Evolutionary conservation across 2,329 filamentous ascomycete genomes (phyloP), one percentile per base, ranked within the genome.

Genomic region (Epichloe elymi): DNA sequence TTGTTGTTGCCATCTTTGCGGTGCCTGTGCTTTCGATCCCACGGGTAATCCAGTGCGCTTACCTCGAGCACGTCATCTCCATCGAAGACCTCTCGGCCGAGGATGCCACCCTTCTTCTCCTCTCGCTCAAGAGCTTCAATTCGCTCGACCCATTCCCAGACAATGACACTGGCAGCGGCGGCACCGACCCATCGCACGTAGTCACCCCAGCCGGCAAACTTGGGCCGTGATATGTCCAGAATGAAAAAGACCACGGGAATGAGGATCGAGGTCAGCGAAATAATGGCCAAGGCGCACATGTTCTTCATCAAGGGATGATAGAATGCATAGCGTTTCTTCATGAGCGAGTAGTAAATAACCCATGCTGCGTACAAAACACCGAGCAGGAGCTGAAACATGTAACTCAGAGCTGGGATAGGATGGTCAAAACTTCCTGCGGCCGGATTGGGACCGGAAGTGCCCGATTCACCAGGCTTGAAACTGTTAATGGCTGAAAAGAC

Each of bases 171-270:
- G 30, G 90, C 90, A 1, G 89, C 89, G 0, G 90, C 89, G 1
- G 89, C 89, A 46, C 90, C 90, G n/a, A 95, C 90, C 90, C 90
- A 96, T 60, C 89, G 77, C 44, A 95, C 90, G 62, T 95, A 96
- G 62, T 95, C 90, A 62, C 90, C 90, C 90, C 90, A 96, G 8
- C 86, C 88, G 39, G 87, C 87, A 54, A 95, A 84, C 54, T 88
- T 82, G 26, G 88, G 85, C 60, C 91, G 84, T 8, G 85, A 84
- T 46, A 96, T 89, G 63, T 96, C 90, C 58, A 94, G 74, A 52
- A 95, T 86, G 65, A 96, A 96, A 65, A 96, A 96, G 4, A 95
- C 86, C 17, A 95, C 84, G 0, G 90, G 90, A 1, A 94, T 88
- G 4, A 95, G 72, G 44, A 96, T 83, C n/a, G 89, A 82, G 46